These are phyloP conservation scores for Chenopodium album DNA, from an alignment of 148 eudicot species.

Conservation along the genomic window DNA sequence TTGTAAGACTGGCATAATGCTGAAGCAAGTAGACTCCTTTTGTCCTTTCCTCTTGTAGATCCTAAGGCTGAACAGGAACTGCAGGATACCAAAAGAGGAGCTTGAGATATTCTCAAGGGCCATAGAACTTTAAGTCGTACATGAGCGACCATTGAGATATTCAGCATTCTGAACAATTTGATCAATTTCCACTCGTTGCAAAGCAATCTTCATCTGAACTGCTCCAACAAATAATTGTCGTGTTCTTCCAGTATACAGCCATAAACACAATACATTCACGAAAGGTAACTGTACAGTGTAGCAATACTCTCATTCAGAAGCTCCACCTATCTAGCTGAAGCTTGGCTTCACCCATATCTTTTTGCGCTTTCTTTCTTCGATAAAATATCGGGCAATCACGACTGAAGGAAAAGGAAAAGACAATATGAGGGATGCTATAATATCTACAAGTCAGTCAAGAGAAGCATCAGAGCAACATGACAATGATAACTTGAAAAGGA, in stretches of 20 bases:
- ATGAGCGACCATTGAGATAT: background rate
- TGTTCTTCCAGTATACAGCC: background rate
- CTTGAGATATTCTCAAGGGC: background rate
- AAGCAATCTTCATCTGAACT: background rate
- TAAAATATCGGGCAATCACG: constrained; percentile 99
- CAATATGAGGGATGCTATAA: background rate
- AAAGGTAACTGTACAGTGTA: background rate
- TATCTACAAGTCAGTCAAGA: background rate
- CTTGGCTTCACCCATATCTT: constrained; percentile 99
- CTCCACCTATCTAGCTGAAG: constrained; percentile 87
- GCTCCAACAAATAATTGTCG: background rate
- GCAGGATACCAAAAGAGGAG: background rate
- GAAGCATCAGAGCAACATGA: no score
- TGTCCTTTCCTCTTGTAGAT: background rate
- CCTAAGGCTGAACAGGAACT: background rate
- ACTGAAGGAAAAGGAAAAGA: constrained; percentile 36
- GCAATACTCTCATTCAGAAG: constrained; percentile 38
- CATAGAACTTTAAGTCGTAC: background rate
- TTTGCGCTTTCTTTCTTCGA: constrained; percentile 97
- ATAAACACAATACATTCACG: background rate
- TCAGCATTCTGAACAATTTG: background rate
- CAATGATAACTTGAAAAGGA: background rate
- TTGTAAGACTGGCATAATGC: background rate
- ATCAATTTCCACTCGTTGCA: background rate
- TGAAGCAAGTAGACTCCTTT: background rate